These are phyloP conservation scores for Phytophthora idaei DNA, from an alignment of 352 stramenopile species.

Conservation along the genomic window DNA sequence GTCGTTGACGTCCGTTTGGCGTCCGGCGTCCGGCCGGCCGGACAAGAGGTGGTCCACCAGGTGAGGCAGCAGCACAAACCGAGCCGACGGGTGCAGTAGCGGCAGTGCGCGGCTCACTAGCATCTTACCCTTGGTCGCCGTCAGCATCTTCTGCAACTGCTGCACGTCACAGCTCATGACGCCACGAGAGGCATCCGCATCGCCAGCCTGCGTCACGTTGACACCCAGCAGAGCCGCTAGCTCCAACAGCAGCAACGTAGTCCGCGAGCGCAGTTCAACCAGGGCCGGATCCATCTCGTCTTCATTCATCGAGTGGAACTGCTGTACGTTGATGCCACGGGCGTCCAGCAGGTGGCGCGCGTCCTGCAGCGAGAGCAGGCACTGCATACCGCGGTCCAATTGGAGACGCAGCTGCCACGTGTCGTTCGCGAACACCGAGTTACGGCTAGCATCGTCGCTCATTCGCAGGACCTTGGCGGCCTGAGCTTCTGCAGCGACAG, in stretches of 20 bases:
- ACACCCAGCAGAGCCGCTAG: conserved; percentile 71
- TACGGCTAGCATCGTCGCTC: conserved; percentile 43
- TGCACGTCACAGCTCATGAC: conserved; percentile 56
- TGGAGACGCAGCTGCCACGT: conserved; percentile 74
- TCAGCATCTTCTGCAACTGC: conserved; percentile 65
- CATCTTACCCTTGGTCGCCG: conserved; percentile 70
- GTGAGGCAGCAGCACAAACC: conserved; percentile 75
- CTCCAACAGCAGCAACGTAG: conserved; percentile 73
- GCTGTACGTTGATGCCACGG: conserved; percentile 83
- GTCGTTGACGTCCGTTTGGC: conserved; percentile 42
- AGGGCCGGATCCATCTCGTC: conserved; percentile 76
- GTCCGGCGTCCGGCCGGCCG: conserved; percentile 39
- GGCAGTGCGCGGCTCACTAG: conserved; percentile 79
- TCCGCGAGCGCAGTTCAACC: conserved; percentile 65
- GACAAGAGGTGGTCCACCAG: conserved; percentile 71
- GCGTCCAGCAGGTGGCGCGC: conserved; percentile 83
- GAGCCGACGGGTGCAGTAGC: conserved; percentile 78
- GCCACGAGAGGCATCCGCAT: conserved; percentile 17
- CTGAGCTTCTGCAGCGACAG: conserved; percentile 30
- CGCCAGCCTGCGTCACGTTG: conserved; percentile 24
- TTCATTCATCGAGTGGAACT: conserved; percentile 83
- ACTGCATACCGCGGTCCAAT: conserved; percentile 78
- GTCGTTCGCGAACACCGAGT: conserved; percentile 78
- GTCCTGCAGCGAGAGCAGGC: conserved; percentile 80
- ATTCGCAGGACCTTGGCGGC: conserved; percentile 65